Conservation (phyloP, 495 filamentous ascomycete genomes). For the Aspergillus taichungensis region DNA sequence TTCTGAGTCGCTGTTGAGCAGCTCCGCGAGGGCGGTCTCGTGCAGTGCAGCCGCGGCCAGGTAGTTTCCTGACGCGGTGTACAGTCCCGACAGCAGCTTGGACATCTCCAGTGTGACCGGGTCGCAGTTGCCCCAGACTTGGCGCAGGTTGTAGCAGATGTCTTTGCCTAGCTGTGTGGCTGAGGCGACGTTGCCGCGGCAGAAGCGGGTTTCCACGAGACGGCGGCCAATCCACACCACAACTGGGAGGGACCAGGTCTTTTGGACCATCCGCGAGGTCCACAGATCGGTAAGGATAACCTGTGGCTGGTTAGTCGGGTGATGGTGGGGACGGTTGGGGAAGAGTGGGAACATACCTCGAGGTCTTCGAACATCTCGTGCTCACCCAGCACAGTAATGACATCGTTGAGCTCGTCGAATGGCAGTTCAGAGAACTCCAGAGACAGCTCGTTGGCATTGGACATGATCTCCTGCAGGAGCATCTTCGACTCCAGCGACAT, state of each 20-base stretch:
- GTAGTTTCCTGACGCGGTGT: slow-evolving; percentile 39
- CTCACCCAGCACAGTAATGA: slow-evolving; percentile 48
- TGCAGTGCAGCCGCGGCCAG: slow-evolving; percentile 46
- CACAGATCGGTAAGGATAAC: slow-evolving; percentile 49
- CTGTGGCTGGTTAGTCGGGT: slow-evolving; percentile 14
- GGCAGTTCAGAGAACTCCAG: slow-evolving; percentile 45
- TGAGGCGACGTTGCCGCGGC: slow-evolving; percentile 28
- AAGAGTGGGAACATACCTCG: slow-evolving; percentile 32
- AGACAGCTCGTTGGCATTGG: slow-evolving; percentile 37
- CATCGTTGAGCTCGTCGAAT: slow-evolving; percentile 43
- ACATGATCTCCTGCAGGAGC: slow-evolving; percentile 44
- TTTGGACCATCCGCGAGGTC: slow-evolving; percentile 51
- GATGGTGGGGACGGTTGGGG: no score
- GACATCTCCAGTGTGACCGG: slow-evolving; percentile 46
- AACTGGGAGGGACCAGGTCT: slow-evolving; percentile 43
- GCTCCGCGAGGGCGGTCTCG: slow-evolving; percentile 43
- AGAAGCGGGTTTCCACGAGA: slow-evolving; percentile 49
- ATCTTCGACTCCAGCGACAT: slow-evolving; percentile 47
- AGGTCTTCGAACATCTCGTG: slow-evolving; percentile 52
- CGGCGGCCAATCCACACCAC: slow-evolving; percentile 50
- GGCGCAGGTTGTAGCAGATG: slow-evolving; percentile 57
- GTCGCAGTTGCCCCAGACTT: slow-evolving; percentile 47
- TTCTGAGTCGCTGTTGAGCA: slow-evolving; percentile 37
- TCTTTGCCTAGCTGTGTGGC: slow-evolving; percentile 49
- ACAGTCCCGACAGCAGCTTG: slow-evolving; percentile 46